Evolutionary conservation across 169 alveolate genomes (phyloP).

Genomic region (Cryptosporidium baileyi): DNA sequence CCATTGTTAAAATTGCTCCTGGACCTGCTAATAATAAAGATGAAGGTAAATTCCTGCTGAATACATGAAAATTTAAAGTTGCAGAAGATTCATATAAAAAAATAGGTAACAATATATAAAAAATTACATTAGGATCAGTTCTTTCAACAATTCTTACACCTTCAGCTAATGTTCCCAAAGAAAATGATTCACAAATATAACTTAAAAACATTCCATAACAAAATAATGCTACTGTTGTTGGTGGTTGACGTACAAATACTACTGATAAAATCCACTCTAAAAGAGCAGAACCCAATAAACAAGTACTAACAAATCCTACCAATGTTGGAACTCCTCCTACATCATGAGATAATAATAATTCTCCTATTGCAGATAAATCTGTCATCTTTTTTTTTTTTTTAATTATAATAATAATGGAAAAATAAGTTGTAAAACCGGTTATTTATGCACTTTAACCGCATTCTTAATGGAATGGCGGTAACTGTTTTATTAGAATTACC

Average conservation of each 20-base stretch:
- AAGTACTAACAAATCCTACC: conserved; percentile 68
- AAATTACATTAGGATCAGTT: conserved; percentile 68
- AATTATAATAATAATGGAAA: too few species aligned
- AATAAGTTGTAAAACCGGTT: too few species aligned
- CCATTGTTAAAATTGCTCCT: conserved; percentile 69
- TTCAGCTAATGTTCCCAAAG: conserved; percentile 69
- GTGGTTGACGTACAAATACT: conserved; percentile 67
- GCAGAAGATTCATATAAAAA: conserved; percentile 72
- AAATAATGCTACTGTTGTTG: conserved; percentile 58
- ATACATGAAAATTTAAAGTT: conserved; percentile 68
- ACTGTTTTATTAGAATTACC: background rate
- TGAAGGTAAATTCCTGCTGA: conserved; percentile 46
- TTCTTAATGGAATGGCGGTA: conserved; percentile 40
- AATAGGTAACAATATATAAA: conserved; percentile 67
- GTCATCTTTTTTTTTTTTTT: conserved; percentile 1
- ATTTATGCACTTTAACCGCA: conserved; percentile 24
- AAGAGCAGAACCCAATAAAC: conserved; percentile 60
- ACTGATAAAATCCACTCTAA: conserved; percentile 66
- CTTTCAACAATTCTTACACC: conserved; percentile 66
- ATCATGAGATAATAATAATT: conserved; percentile 1
- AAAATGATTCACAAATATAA: conserved; percentile 67
- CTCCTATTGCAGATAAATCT: conserved; percentile 3
- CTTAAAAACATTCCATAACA: conserved; percentile 67
- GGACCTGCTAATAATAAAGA: conserved; percentile 71
- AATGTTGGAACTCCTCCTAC: conserved; percentile 64